A percentile compares a stretch with the other conserved stretches of the same genome.
phyloP scores from a whole-genome alignment of 306 rosid species.

The Dalbergia oliveri region DNA sequence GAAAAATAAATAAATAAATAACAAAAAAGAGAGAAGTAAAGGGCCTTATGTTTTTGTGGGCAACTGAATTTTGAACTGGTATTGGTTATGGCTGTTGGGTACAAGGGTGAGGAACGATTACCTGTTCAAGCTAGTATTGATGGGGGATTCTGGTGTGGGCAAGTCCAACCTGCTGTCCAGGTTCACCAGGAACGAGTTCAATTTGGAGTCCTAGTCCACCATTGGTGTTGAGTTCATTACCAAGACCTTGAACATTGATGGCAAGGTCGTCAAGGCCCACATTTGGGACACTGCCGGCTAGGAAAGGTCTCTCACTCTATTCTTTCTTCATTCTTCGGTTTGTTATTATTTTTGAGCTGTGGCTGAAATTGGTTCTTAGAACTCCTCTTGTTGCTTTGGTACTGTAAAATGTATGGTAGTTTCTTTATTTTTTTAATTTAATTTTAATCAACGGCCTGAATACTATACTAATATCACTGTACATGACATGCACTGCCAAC shows the following conservation, averaged over 20 bases:
- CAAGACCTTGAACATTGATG: conserved; percentile 71
- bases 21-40: neutral
- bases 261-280: conserved; percentile 81
- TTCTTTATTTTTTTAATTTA: neutral
- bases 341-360: neutral
- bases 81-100: conserved; percentile 55
- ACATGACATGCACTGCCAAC: too few species aligned
- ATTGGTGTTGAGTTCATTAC: conserved; percentile 91
- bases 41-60: neutral
- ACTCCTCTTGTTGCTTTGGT: neutral
- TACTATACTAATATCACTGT: too few species aligned
- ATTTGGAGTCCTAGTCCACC: conserved; percentile 91
- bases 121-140: conserved; percentile 83
- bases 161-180: conserved; percentile 84
- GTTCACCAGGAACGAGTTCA: conserved; percentile 84
- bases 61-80: neutral
- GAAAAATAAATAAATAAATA: neutral
- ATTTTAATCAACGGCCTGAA: too few species aligned
- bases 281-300: conserved; percentile 98
- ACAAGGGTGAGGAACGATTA: conserved; percentile 79
- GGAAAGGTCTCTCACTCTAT: conserved; percentile 63
- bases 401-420: neutral
- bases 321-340: too few species aligned
- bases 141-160: conserved; percentile 93
- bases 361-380: neutral